Evolutionary conservation across 2,329 filamentous ascomycete species (phyloP), one percentile per base, ranked within the genome.

Genomic region (Fusarium ramigenum): DNA sequence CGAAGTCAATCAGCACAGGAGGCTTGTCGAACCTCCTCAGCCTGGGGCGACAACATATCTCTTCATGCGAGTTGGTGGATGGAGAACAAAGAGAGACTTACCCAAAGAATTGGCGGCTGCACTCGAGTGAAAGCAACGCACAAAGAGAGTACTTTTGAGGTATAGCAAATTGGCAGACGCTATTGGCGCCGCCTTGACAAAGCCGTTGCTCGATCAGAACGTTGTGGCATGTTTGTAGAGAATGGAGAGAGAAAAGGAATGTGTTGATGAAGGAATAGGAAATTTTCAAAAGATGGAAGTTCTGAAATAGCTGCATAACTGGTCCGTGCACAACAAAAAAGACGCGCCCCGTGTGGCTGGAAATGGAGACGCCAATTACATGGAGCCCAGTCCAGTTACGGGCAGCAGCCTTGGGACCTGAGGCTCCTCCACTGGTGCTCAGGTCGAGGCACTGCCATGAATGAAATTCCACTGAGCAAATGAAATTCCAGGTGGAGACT

Each of bases 1-100:
- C 86, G 75, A 77, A 84, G 87, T 86, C 84, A 82, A 79, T 85
- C 84, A 85, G 82, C 84, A 85, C 77, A 74, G 66, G 80, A 85
- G 82, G 83, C 82, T 84, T 84, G 82, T 84, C 82, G 81, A 54
- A 83, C 83, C 84, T 84, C 81, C 79, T 85, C 80, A 85, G 84
- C 80, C 84, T 85, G 84, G 84, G 84, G 84, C 84, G 84, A 85
- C 84, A 85, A 84, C 84, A 78, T 80, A 81, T 81, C 76, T 85
- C 84, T 83, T 85, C 83, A 85, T 80, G 77, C 70, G 79, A 79
- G 65, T 59, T 50, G 49, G 57, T 50, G 59, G 47, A 30, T 7
- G 19, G n/a, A 42, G 56, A 34, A 63, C 37, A 42, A 57, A 42
- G 43, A 56, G n/a, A 28, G 39, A 66, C 75, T 71, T 78, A 78